Evolutionary conservation across 768 basidiomycete species (phyloP).

Genomic region (Dentipellis sp.): DNA sequence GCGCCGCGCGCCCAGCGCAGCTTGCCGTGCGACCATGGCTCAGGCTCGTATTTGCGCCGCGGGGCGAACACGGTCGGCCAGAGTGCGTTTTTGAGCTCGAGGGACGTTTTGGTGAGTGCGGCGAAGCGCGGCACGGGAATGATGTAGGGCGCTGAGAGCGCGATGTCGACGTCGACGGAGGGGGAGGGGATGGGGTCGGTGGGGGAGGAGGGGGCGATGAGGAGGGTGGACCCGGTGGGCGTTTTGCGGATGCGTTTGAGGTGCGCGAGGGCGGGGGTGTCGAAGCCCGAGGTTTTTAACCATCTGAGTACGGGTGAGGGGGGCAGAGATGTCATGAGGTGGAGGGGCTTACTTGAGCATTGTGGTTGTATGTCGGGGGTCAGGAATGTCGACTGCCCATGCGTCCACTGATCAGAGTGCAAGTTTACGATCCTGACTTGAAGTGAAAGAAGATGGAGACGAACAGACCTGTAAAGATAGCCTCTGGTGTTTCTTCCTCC

Average conservation of each 20-base stretch:
- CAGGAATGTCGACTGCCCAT: constrained; percentile 71
- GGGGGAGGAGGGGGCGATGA: constrained; percentile 33
- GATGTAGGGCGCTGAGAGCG: constrained; percentile 42
- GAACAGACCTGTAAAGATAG: not conserved
- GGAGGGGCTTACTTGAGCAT: constrained; percentile 47
- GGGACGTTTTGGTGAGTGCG: constrained; percentile 59
- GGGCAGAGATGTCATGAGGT: not conserved
- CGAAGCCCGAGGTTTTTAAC: constrained; percentile 54
- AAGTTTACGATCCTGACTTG: no score
- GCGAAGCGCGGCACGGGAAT: constrained; percentile 54
- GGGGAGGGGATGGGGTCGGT: constrained; percentile 44
- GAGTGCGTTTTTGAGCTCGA: constrained; percentile 55
- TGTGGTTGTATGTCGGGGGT: constrained; percentile 45
- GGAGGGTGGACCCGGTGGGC: constrained; percentile 36
- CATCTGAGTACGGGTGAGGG: constrained; percentile 39
- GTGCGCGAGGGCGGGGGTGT: constrained; percentile 55
- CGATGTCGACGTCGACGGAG: constrained; percentile 33
- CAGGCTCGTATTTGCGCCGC: constrained; percentile 53
- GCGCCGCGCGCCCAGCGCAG: constrained; percentile 72
- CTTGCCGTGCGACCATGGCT: constrained; percentile 57
- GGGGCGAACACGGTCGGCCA: constrained; percentile 85
- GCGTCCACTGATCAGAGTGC: constrained; percentile 61
- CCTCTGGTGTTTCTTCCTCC: constrained; percentile 47
- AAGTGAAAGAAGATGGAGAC: constrained; percentile 2
- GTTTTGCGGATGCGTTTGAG: constrained; percentile 69